Base-by-base conservation (phyloP, 2,329 filamentous ascomycete genomes). In the Cercospora sojina region DNA sequence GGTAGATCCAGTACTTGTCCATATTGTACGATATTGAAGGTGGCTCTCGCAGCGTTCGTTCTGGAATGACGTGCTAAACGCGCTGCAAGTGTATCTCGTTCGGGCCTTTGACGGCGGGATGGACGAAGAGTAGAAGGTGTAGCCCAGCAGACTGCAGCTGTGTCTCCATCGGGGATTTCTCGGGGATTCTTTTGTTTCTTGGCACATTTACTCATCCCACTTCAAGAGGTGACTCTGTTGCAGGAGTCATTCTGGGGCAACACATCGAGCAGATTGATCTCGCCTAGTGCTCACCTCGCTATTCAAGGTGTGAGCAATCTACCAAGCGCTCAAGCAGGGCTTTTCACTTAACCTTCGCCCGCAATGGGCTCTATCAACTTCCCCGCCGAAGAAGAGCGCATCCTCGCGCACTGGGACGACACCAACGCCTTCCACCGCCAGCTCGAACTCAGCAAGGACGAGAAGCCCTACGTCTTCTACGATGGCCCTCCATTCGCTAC, bases 391-490 rank as follows among this genome's bases (percentile, higher is more conserved):
- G 94, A 98, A 85, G 91, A 96, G 83, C 86, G 84, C 70, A 87
- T 93, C 79, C 88, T 98, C 79, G 84, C 89, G 77, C 86, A 88
- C 82, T 99, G 94, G 95, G 90, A 89, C 77, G 91, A 95, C 77
- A 95, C 96, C 78, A 87, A 94, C 76, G 95, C 95, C 73, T 98
- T 98, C 79, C 87, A 91, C 77, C 88, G 90, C 69, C 92, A 96
- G 83, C 88, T 94, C 69, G 91, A 95, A 80, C 87, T 98, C 67
- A 95, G 93, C 10, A 86, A 91, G 79, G 91, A 91, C 71, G 88
- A 89, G 69, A 87, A 91, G 70, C 90, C 88, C 62, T 99, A 97
- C 78, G 96, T 93, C 64, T 99, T 99, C 82, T 98, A 97, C 83
- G 77, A 96, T 90, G 72, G 90, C 63, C 85, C 85, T 51, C 83